phyloP scores from a whole-genome alignment of 345 rosid species.

The Gossypium arboreum region DNA sequence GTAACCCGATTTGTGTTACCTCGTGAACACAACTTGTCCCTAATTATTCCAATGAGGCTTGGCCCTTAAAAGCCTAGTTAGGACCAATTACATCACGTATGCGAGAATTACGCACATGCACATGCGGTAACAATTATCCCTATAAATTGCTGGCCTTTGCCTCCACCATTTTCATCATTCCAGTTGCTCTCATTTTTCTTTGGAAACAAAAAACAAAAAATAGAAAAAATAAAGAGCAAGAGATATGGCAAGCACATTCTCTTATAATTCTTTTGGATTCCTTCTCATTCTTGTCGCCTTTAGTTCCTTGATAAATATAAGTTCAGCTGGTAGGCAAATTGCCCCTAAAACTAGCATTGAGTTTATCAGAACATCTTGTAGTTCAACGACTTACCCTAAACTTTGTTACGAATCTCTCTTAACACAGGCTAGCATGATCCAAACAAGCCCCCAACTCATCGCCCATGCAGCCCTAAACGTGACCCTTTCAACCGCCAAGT shows the following conservation, averaged over 20 bases:
- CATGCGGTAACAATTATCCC: neutral
- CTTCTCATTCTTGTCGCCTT: constrained; percentile 21
- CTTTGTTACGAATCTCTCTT: constrained; percentile 65
- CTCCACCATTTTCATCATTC: constrained; percentile 14
- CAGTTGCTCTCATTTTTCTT: neutral
- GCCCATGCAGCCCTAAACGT: constrained; percentile 65
- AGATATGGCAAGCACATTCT: constrained; percentile 21
- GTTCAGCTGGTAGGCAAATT: constrained; percentile 26
- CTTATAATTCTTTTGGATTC: constrained; percentile 5
- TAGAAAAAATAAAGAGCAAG: neutral
- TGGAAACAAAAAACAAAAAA: neutral
- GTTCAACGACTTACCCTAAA: constrained; percentile 51
- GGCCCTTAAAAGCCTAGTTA: neutral
- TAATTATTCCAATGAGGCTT: neutral
- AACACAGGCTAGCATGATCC: constrained; percentile 48
- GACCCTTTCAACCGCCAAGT: constrained; percentile 40
- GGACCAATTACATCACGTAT: neutral
- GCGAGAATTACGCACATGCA: neutral
- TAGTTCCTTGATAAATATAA: constrained; percentile 12
- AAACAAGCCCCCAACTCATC: constrained; percentile 62
- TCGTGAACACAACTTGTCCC: neutral
- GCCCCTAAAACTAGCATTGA: constrained; percentile 28
- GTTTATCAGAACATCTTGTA: constrained; percentile 61
- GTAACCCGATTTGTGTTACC: neutral
- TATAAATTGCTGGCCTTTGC: constrained; percentile 20